phyloP scores from a whole-genome alignment of 2,329 filamentous ascomycete species.

The Aspergillus texensis region DNA sequence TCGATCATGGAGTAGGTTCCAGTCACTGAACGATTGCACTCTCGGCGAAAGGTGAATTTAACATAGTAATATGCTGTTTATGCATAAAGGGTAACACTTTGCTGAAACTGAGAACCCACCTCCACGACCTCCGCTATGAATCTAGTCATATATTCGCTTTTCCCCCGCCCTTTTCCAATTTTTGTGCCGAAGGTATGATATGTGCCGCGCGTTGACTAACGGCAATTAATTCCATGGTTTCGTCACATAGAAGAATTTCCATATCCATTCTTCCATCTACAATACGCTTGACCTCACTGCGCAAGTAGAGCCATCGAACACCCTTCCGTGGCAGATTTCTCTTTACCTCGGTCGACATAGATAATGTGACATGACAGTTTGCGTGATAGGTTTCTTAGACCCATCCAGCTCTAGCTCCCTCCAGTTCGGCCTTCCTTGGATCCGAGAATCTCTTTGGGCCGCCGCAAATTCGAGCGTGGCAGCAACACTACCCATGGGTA shows the following conservation, averaged over 20 bases:
- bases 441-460: background rate
- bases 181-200: background rate
- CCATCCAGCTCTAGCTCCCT: background rate
- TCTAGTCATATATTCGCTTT: too few species aligned
- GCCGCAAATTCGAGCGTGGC: background rate
- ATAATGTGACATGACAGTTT: background rate
- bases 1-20: too few species aligned
- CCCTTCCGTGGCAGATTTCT: background rate
- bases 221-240: background rate
- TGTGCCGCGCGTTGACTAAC: background rate
- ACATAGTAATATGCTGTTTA: too few species aligned
- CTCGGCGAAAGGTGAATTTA: too few species aligned
- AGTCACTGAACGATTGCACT: too few species aligned
- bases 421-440: background rate
- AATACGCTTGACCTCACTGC: background rate
- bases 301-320: constrained; percentile 5
- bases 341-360: constrained; percentile 4
- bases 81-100: too few species aligned
- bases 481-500: constrained; percentile 1
- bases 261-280: constrained; percentile 3
- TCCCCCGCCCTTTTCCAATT: background rate
- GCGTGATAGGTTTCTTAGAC: background rate
- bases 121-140: too few species aligned
- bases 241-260: background rate
- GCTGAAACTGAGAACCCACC: too few species aligned